Conservation (phyloP, 176 grass and related monocot species). For the Oryza meyeriana region DNA sequence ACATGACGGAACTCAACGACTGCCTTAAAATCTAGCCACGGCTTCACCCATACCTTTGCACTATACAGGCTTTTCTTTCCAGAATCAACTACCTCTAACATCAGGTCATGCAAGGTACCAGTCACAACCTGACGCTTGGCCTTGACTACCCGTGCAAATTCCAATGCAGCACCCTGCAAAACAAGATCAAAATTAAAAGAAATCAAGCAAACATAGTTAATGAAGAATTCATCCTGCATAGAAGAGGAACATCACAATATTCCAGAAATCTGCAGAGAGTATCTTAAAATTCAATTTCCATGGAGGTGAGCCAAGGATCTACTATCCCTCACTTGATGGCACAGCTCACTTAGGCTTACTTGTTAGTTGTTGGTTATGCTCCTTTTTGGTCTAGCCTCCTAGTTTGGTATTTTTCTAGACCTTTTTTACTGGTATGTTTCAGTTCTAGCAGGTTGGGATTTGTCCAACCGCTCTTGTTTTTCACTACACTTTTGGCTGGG, state of each 20-base stretch:
- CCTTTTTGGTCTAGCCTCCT: not conserved
- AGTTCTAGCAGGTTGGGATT: not conserved
- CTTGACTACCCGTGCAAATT: conserved; percentile 66
- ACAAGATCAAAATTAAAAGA: conserved; percentile 22
- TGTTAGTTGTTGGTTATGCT: not conserved
- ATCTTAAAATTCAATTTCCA: not conserved
- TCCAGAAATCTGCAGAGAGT: not conserved
- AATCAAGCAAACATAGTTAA: not conserved
- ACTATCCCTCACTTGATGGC: too few species aligned
- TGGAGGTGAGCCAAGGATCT: not conserved
- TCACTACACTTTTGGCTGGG: not conserved
- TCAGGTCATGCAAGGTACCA: conserved; percentile 67
- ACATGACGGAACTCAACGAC: conserved; percentile 69
- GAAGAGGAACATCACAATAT: not conserved
- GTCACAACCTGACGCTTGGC: conserved; percentile 81
- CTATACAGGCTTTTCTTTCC: conserved; percentile 82
- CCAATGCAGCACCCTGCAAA: conserved; percentile 64
- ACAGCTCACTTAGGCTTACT: too few species aligned
- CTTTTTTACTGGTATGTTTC: not conserved
- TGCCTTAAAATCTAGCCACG: conserved; percentile 79
- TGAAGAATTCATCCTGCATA: not conserved
- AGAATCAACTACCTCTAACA: conserved; percentile 68
- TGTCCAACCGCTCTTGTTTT: not conserved
- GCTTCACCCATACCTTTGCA: conserved; percentile 97
- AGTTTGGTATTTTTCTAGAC: not conserved